phyloP scores from a whole-genome alignment of 257 asterid species.

The Paraleonurus japonicus region DNA sequence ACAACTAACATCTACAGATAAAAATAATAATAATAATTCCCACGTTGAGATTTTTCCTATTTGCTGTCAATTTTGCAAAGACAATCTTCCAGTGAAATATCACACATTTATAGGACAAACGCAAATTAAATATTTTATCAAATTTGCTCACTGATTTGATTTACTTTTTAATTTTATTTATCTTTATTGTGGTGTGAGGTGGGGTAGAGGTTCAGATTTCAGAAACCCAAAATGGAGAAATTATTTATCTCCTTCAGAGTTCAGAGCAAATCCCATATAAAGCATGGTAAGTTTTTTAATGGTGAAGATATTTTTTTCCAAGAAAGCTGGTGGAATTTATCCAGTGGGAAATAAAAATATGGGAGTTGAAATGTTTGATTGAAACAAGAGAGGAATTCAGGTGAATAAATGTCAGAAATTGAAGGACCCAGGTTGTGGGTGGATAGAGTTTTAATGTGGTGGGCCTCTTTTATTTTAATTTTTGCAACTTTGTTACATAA shows the following conservation, averaged over 20 bases:
- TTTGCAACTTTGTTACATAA: background rate
- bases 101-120: too few relatives aligned
- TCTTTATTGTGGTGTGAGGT: too few relatives aligned
- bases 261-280: background rate
- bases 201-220: too few relatives aligned
- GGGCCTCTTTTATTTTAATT: background rate
- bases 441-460: constrained; percentile 22
- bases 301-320: background rate
- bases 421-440: constrained; percentile 19
- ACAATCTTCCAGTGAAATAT: too few relatives aligned
- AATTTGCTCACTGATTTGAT: too few relatives aligned
- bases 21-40: too few relatives aligned
- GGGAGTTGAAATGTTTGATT: constrained; percentile 15
- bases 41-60: too few relatives aligned
- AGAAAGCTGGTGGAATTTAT: background rate
- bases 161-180: too few relatives aligned
- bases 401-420: background rate
- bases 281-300: background rate
- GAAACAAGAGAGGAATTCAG: background rate
- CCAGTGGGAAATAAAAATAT: background rate
- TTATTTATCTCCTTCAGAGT: background rate
- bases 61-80: too few relatives aligned
- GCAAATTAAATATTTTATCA: too few relatives aligned
- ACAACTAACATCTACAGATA: too few relatives aligned
- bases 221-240: background rate